Evolutionary conservation across 2,329 filamentous ascomycete genomes (phyloP).

Genomic region (Cytospora piceicola): DNA sequence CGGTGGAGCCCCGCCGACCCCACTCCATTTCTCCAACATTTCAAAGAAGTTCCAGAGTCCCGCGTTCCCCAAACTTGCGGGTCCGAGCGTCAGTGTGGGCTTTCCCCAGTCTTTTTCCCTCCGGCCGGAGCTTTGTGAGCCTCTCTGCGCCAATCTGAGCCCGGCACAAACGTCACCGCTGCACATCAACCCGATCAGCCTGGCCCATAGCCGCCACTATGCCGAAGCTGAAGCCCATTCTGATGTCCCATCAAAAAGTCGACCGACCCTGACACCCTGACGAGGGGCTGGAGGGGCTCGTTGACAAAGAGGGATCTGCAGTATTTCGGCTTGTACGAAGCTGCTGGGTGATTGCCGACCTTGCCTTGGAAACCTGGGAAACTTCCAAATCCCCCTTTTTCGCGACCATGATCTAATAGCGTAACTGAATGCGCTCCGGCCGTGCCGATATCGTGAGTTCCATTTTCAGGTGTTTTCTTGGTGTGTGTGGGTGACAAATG

Average conservation of each 20-base stretch:
- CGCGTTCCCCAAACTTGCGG: conserved; percentile 4
- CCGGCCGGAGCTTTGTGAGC: conserved; percentile 13
- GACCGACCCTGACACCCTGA: no score
- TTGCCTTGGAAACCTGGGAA: not conserved
- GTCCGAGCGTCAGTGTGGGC: not conserved
- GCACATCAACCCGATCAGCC: conserved; percentile 14
- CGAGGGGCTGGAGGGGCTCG: not conserved
- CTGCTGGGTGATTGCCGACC: not conserved
- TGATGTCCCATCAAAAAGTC: not conserved
- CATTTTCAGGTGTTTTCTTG: conserved; percentile 16
- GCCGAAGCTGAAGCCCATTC: conserved; percentile 2
- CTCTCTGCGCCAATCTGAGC: conserved; percentile 20
- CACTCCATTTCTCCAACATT: conserved; percentile 1
- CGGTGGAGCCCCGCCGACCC: not conserved
- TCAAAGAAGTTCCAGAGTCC: not conserved
- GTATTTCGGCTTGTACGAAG: not conserved
- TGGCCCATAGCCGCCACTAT: conserved; percentile 22
- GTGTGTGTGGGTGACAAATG: conserved; percentile 3
- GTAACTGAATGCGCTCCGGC: conserved; percentile 17
- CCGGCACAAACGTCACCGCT: conserved; percentile 15
- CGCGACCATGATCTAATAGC: conserved; percentile 9
- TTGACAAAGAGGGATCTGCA: conserved; percentile 8
- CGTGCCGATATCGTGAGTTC: conserved; percentile 31
- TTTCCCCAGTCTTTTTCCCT: conserved; percentile 2
- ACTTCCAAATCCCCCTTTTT: not conserved